These are phyloP conservation scores for Diphasiastrum complanatum DNA, from an alignment of 83 land plant species.

Conservation along the genomic window DNA sequence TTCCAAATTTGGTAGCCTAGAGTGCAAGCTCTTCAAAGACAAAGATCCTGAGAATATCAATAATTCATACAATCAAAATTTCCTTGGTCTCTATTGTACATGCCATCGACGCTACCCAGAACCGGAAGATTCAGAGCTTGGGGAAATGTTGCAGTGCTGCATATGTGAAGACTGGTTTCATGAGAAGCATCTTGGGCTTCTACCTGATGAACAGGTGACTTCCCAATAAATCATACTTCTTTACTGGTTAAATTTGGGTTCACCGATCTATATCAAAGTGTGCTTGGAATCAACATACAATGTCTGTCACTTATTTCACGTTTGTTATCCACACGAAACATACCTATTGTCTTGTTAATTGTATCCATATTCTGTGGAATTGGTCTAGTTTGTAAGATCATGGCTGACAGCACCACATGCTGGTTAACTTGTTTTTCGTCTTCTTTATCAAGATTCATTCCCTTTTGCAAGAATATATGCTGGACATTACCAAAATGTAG, in stretches of 20 bases:
- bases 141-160: conserved; percentile 98
- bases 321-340: no score
- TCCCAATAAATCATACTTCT: background rate
- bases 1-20: conserved; percentile 66
- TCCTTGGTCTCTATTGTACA: conserved; percentile 78
- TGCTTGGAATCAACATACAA: background rate
- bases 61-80: conserved; percentile 89
- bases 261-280: background rate
- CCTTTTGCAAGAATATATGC: no score
- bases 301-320: no score
- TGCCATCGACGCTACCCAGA: conserved; percentile 91
- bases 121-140: conserved; percentile 67
- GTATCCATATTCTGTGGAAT: no score
- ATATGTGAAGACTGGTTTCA: conserved; percentile 99
- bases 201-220: conserved; percentile 60
- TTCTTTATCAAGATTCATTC: no score
- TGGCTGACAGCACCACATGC: no score
- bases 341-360: no score
- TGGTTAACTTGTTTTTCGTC: no score
- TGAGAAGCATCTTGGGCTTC: conserved; percentile 79
- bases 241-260: background rate
- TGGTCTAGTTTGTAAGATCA: no score
- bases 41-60: conserved; percentile 68
- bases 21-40: conserved; percentile 65
- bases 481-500: no score